phyloP scores from a whole-genome alignment of 176 grass and related monocot species.

The Tillandsia leiboldiana region DNA sequence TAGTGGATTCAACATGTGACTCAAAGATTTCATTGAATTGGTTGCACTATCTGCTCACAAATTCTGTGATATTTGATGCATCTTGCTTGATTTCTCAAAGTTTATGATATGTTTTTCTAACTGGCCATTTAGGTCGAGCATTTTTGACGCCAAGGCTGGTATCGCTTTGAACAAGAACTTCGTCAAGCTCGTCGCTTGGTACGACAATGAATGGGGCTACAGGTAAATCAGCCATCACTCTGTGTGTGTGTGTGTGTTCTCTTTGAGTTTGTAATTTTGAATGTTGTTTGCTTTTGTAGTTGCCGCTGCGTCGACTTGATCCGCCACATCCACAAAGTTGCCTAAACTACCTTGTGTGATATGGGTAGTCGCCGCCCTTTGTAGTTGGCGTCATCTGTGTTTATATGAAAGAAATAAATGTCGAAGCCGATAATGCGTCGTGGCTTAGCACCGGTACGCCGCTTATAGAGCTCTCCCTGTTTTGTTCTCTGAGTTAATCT shows the following conservation, averaged over 20 bases:
- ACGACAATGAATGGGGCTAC: conserved; percentile 88
- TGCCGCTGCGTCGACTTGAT: conserved; percentile 63
- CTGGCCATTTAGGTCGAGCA: conserved; percentile 48
- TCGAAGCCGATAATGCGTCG: not conserved
- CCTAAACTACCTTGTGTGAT: conserved; percentile 21
- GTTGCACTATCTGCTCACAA: not conserved
- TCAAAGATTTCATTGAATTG: not conserved
- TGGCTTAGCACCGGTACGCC: not conserved
- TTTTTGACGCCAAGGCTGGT: conserved; percentile 82
- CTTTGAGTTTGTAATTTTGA: not conserved
- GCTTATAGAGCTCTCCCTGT: conserved; percentile 12
- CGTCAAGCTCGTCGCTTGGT: conserved; percentile 68
- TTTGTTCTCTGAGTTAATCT: not conserved
- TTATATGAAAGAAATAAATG: conserved; percentile 52
- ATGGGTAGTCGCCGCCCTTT: not conserved
- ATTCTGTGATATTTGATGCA: not conserved
- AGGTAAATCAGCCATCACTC: conserved; percentile 21
- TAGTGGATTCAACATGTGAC: not conserved
- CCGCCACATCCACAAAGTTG: conserved; percentile 54
- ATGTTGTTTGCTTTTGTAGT: conserved; percentile 19
- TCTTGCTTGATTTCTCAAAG: not conserved
- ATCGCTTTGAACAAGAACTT: conserved; percentile 70
- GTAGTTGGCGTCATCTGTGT: conserved; percentile 1
- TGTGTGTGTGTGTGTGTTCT: not conserved
- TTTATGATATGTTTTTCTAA: not conserved